These are phyloP conservation scores for Scenedesmus sp. DNA, from an alignment of 163 green algal genomes.

Conservation along the genomic window DNA sequence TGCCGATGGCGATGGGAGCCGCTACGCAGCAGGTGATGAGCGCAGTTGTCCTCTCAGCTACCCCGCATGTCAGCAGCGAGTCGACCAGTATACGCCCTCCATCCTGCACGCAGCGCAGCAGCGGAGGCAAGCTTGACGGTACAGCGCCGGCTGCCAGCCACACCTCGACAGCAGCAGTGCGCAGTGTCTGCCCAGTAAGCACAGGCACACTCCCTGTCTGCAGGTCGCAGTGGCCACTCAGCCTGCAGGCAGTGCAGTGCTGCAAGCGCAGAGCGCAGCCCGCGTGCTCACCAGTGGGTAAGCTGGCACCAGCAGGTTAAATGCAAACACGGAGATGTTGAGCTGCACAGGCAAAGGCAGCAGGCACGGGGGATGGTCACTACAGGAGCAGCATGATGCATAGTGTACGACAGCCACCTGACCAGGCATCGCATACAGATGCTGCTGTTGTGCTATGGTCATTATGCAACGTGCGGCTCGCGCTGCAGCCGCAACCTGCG, in stretches of 20 bases:
- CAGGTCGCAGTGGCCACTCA: too few species aligned
- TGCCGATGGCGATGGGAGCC: constrained; percentile 31
- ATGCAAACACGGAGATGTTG: constrained; percentile 73
- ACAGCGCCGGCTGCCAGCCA: background rate
- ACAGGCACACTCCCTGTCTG: background rate
- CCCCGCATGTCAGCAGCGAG: constrained; percentile 61
- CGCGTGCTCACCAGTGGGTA: constrained; percentile 67
- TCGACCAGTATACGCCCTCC: constrained; percentile 73
- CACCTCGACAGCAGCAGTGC: background rate
- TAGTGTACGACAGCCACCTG: too few species aligned
- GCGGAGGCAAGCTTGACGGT: background rate
- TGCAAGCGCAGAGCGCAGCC: background rate
- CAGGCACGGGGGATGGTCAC: background rate
- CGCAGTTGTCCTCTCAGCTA: constrained; percentile 46
- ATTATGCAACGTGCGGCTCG: too few species aligned
- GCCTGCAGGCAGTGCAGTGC: background rate
- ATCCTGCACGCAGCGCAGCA: constrained; percentile 52
- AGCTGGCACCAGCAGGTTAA: constrained; percentile 78
- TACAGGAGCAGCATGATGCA: background rate
- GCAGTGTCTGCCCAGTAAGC: background rate
- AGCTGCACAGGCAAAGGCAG: constrained; percentile 53
- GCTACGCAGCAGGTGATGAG: constrained; percentile 47
- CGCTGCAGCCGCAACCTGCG: too few species aligned
- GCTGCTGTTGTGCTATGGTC: background rate
- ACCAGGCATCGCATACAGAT: background rate